Base-by-base conservation (phyloP, 257 asterid genomes). In the Solanum infundibuliforme region DNA sequence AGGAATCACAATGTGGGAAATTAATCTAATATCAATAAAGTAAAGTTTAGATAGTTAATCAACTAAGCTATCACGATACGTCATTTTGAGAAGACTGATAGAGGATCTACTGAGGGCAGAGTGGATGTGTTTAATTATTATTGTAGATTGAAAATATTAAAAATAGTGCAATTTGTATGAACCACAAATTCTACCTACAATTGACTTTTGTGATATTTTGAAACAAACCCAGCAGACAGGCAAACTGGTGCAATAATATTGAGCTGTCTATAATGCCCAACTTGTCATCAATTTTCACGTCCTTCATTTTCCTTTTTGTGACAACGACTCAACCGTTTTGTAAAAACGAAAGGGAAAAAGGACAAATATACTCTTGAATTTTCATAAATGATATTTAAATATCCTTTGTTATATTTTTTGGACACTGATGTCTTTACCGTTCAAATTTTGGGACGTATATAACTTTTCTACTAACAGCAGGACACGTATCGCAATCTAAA, bases 351-450 rank as follows among this genome's bases (percentile, higher is more conserved):
- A 5, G 12, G 43, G 4, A 39, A 39, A 39, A 39, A 39, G 12
- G 12, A 39, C 12, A 39, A 39, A 39, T 9, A 39, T 39, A 39
- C 1, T 0, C 1, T 0, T 1, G 1, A 39, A 39, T 39, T 39
- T 39, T 39, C 0, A 3, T 39, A 39, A 39, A 39, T 39, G 1
- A 0, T 9, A 39, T 39, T 0, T 39, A 39, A 39, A 39, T 39
- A 39, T 0, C 0, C 0, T 39, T 39, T 0, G 43, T 39, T 39
- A 39, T 39, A 39, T 3, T 39, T 39, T 39, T 0, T 39, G 12
- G 43, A 39, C 12, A 9, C 4, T 39, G 12, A 39, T 39, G 0
- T 39, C 0, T 0, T 39, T 39, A 39, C 2, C 4, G 43, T 39
- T 0, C 43, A 39, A 39, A 39, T 39, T 39, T 39, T 39, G 43